A percentile compares a stretch with the other conserved stretches of the same genome.
Conservation (phyloP, 2,329 filamentous ascomycete species). For the Monosporascus sp. region DNA sequence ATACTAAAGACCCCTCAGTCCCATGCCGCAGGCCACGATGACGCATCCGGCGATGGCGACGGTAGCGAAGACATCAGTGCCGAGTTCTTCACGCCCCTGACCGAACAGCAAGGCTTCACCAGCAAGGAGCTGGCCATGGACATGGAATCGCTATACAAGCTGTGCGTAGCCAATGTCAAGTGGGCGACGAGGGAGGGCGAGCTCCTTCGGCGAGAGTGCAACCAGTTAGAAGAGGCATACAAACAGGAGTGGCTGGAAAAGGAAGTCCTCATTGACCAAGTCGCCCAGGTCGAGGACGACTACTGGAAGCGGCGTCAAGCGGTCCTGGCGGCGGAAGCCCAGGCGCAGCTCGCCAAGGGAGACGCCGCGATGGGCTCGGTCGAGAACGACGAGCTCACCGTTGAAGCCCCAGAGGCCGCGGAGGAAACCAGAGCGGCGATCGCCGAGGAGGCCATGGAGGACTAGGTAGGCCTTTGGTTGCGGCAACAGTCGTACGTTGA, state of each 20-base stretch:
- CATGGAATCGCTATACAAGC: slow-evolving; percentile 55
- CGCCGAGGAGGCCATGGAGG: not conserved
- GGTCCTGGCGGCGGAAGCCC: slow-evolving; percentile 36
- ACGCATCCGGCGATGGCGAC: slow-evolving; percentile 49
- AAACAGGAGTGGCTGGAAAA: slow-evolving; percentile 74
- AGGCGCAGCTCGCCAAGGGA: slow-evolving; percentile 13
- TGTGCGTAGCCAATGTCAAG: slow-evolving; percentile 65
- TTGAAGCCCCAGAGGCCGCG: not conserved
- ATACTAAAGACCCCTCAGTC: slow-evolving; percentile 58
- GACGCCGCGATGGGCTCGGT: not conserved
- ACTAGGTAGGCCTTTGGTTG: no score
- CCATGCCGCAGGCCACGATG: slow-evolving; percentile 49
- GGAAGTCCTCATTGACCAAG: slow-evolving; percentile 70
- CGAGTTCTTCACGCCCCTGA: slow-evolving; percentile 52
- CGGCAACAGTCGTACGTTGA: no score
- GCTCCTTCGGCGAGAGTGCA: slow-evolving; percentile 57
- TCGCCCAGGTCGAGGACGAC: slow-evolving; percentile 60
- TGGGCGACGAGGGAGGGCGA: slow-evolving; percentile 68
- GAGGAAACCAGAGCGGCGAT: not conserved
- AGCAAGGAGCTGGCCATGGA: slow-evolving; percentile 57
- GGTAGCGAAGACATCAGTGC: slow-evolving; percentile 50
- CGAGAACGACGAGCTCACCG: not conserved
- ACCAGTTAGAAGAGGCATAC: slow-evolving; percentile 59
- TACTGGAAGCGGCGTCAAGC: slow-evolving; percentile 55
- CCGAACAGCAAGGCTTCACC: slow-evolving; percentile 57